phyloP scores from a whole-genome alignment of 495 filamentous ascomycete species.

The Venustampulla echinocandica region DNA sequence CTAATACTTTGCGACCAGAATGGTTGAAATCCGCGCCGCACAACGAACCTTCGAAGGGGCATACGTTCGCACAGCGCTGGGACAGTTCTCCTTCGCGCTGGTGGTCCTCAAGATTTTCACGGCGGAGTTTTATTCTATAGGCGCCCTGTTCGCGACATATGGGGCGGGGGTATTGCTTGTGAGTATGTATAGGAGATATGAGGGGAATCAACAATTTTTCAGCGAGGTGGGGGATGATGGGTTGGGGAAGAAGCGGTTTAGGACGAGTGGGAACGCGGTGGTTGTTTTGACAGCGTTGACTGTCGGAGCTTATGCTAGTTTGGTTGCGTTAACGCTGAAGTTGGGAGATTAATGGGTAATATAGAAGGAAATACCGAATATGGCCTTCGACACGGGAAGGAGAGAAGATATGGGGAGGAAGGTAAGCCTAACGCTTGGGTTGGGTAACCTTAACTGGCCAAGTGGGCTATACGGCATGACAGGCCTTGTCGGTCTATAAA shows the following conservation, averaged over 20 bases:
- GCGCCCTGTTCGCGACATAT: slow-evolving; percentile 85
- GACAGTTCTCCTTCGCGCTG: slow-evolving; percentile 89
- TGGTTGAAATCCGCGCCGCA: slow-evolving; percentile 88
- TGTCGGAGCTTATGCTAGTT: slow-evolving; percentile 68
- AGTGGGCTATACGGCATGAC: too few species aligned
- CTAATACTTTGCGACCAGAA: slow-evolving; percentile 28
- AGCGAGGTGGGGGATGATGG: slow-evolving; percentile 62
- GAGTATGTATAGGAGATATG: slow-evolving; percentile 70
- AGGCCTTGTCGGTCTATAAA: too few species aligned
- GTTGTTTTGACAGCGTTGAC: slow-evolving; percentile 76
- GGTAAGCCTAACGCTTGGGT: too few species aligned
- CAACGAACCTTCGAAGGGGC: slow-evolving; percentile 97
- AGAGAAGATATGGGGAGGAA: too few species aligned
- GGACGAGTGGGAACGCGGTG: slow-evolving; percentile 79
- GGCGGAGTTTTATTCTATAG: slow-evolving; percentile 86
- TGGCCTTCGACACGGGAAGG: too few species aligned
- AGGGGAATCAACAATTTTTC: slow-evolving; percentile 93
- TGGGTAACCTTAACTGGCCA: too few species aligned
- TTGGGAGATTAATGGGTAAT: slow-evolving; percentile 17
- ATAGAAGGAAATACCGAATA: too few species aligned
- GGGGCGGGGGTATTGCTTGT: slow-evolving; percentile 76
- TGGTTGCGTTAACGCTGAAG: slow-evolving; percentile 59
- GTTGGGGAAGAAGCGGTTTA: slow-evolving; percentile 62
- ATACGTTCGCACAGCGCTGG: slow-evolving; percentile 87
- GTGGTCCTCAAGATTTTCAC: slow-evolving; percentile 96